A percentile compares a stretch with the other conserved stretches of the same genome.
Conservation (phyloP, 2,329 filamentous ascomycete species). For the Chrysoporthe deuterocubensis region DNA sequence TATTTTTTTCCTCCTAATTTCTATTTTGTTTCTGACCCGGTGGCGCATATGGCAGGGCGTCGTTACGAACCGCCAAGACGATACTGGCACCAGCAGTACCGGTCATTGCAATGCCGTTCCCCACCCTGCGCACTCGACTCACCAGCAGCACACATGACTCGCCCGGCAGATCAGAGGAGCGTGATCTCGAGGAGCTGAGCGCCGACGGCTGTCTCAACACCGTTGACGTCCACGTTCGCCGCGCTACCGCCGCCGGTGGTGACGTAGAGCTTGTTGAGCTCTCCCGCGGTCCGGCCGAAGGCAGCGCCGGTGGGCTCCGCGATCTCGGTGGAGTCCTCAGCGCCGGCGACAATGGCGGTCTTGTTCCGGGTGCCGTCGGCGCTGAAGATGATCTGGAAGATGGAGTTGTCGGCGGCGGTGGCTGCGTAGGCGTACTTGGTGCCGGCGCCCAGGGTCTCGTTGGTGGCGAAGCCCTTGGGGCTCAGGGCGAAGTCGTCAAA, state of each 20-base stretch:
- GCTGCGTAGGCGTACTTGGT: background rate
- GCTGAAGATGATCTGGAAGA: background rate
- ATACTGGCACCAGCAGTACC: background rate
- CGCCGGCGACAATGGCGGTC: background rate
- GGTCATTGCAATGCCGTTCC: background rate
- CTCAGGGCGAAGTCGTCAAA: background rate
- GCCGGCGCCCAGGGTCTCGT: background rate
- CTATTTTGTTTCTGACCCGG: background rate
- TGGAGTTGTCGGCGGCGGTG: background rate
- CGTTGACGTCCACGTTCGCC: background rate
- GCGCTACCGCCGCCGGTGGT: background rate
- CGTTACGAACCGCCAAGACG: background rate
- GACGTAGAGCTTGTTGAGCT: background rate
- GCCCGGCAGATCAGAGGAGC: background rate
- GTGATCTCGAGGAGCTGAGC: background rate
- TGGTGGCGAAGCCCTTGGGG: background rate
- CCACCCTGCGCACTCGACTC: background rate
- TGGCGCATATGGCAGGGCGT: background rate
- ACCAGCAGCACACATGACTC: background rate
- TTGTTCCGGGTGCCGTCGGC: background rate
- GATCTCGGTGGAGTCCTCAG: background rate
- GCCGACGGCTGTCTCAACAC: background rate
- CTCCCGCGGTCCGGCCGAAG: background rate
- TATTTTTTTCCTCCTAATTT: no score
- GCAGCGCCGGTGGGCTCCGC: background rate